A percentile compares a stretch with the other conserved stretches of the same genome.
phyloP scores from a whole-genome alignment of 805 yeast species.

The Schwanniomyces polymorphus region DNA sequence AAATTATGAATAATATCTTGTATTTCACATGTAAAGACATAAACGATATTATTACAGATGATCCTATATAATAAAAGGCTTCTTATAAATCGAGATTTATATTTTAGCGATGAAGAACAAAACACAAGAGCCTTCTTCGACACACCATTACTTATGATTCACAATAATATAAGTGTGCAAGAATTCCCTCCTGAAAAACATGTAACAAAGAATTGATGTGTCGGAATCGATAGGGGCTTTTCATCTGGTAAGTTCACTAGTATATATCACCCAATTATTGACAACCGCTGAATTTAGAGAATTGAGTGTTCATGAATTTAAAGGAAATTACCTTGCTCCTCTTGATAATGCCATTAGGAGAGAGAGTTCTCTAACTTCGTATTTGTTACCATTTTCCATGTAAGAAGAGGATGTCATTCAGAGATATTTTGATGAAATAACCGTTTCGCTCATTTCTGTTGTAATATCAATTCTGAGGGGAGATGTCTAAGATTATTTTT shows the following conservation, averaged over 20 bases:
- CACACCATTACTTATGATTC: constrained; percentile 2
- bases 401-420: constrained; percentile 1
- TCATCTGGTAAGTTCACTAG: neutral
- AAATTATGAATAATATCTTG: no score
- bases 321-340: neutral
- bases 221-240: neutral
- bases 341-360: constrained; percentile 1
- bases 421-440: neutral
- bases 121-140: constrained; percentile 3
- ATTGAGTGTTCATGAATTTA: constrained; percentile 1
- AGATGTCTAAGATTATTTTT: no score
- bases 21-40: no score
- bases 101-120: no score
- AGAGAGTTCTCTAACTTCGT: neutral
- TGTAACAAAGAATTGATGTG: constrained; percentile 1
- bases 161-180: neutral
- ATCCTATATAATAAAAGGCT: neutral
- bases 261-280: neutral
- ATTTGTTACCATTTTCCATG: neutral
- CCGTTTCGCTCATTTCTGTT: neutral
- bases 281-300: constrained; percentile 1
- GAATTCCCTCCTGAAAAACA: neutral
- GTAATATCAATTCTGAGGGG: no score
- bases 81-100: no score
- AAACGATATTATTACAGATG: neutral